phyloP scores from a whole-genome alignment of 2,329 filamentous ascomycete genomes.

The Stachybotrys echinatus region DNA sequence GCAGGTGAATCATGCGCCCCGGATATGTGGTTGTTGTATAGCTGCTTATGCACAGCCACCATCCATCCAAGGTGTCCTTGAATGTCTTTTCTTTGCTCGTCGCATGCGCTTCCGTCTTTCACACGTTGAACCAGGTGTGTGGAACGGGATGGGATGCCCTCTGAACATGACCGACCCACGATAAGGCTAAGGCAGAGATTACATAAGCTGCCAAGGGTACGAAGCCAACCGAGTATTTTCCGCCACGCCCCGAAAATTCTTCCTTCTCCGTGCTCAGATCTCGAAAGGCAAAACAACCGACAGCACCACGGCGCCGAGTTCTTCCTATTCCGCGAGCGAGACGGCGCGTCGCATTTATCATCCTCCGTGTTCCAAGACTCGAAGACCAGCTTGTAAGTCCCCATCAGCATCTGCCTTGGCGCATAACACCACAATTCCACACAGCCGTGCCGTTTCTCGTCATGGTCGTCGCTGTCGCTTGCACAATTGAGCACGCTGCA shows the following conservation, averaged over 20 bases:
- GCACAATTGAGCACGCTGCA: not conserved
- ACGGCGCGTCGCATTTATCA: constrained; percentile 38
- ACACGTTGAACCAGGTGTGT: too few species aligned
- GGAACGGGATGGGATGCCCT: too few species aligned
- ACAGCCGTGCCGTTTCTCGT: not conserved
- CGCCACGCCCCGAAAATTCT: constrained; percentile 26
- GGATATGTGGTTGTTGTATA: too few species aligned
- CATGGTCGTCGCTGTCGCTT: not conserved
- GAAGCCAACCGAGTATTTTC: constrained; percentile 1
- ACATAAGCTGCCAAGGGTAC: not conserved
- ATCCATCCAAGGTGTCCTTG: too few species aligned
- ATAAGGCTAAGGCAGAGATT: not conserved
- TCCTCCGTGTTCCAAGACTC: constrained; percentile 25
- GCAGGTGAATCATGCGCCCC: too few species aligned
- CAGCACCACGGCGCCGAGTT: constrained; percentile 30
- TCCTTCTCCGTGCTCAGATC: constrained; percentile 25
- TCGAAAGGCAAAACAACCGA: constrained; percentile 23
- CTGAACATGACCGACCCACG: too few species aligned
- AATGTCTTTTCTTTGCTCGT: too few species aligned
- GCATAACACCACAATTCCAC: not conserved
- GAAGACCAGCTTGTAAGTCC: constrained; percentile 28
- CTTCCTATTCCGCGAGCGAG: constrained; percentile 40
- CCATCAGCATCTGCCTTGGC: constrained; percentile 10
- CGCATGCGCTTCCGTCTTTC: too few species aligned
- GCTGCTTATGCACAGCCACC: too few species aligned